A percentile compares a stretch with the other conserved stretches of the same genome.
Evolutionary conservation across 768 basidiomycete genomes (phyloP).

Genomic region (Amanita phalloides): DNA sequence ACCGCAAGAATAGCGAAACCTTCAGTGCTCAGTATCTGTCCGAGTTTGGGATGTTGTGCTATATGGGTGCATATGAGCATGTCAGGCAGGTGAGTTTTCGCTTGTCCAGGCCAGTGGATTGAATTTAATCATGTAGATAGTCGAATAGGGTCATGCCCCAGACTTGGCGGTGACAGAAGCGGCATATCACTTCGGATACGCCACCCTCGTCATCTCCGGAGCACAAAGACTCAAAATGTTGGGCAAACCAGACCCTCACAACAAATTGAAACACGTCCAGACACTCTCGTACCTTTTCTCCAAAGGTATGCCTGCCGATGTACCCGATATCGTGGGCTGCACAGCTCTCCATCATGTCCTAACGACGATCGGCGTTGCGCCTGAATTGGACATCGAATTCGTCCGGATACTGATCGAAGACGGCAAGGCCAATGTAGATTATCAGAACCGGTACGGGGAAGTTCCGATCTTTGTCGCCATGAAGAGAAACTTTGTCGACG

Average conservation of each 20-base stretch:
- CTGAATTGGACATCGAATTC: slow-evolving; percentile 18
- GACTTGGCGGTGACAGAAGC: neutral
- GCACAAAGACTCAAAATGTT: neutral
- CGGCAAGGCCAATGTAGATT: slow-evolving; percentile 37
- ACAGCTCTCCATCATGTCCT: slow-evolving; percentile 36
- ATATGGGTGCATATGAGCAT: neutral
- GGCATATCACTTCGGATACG: neutral
- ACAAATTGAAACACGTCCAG: slow-evolving; percentile 19
- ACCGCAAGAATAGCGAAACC: too few species aligned
- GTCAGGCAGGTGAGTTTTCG: too few species aligned
- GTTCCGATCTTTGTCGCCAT: neutral
- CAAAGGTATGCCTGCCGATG: slow-evolving; percentile 26
- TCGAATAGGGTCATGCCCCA: neutral
- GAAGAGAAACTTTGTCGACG: neutral
- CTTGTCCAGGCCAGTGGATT: too few species aligned
- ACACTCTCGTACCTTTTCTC: slow-evolving; percentile 30
- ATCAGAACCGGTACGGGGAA: slow-evolving; percentile 13
- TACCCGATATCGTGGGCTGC: slow-evolving; percentile 34
- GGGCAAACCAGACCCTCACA: neutral
- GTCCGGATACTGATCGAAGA: slow-evolving; percentile 26
- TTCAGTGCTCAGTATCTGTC: neutral
- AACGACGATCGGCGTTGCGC: slow-evolving; percentile 16
- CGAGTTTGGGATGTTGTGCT: neutral
- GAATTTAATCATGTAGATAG: neutral
- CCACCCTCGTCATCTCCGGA: neutral